These are phyloP conservation scores for Fusarium sp. DNA, from an alignment of 2,329 filamentous ascomycete species.

Conservation along the genomic window DNA sequence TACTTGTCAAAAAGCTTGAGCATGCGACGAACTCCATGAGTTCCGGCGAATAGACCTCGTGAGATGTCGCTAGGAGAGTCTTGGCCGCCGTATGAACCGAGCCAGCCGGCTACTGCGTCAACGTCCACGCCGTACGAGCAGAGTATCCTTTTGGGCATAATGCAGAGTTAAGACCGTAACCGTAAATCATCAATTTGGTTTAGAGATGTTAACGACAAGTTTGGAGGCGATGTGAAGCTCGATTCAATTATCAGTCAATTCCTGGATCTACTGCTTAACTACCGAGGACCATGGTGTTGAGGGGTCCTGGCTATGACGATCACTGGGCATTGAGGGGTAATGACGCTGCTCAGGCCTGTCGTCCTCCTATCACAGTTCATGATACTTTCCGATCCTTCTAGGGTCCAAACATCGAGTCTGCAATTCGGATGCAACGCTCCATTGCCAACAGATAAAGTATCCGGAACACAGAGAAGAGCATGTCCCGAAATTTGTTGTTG, in stretches of 20 bases:
- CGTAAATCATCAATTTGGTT: accelerated
- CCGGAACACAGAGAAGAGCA: not conserved
- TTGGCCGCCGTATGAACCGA: constrained; percentile 79
- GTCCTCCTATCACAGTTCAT: not conserved
- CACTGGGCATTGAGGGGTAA: not conserved
- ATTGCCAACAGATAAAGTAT: not conserved
- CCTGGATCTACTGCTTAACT: not conserved
- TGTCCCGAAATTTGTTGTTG: not conserved
- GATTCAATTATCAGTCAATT: not conserved
- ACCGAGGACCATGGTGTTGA: not conserved
- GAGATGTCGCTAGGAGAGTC: constrained; percentile 67
- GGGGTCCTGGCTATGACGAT: not conserved
- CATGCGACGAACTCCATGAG: constrained; percentile 71
- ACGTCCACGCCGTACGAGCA: constrained; percentile 74
- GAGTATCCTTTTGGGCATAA: constrained; percentile 10
- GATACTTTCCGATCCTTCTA: not conserved
- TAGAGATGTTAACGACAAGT: too few relatives aligned
- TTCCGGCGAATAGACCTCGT: constrained; percentile 71
- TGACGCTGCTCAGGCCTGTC: not conserved
- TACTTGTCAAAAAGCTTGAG: constrained; percentile 79
- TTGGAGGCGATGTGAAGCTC: accelerated
- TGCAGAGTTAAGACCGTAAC: accelerated
- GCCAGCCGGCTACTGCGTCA: constrained; percentile 81
- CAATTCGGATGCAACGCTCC: not conserved
- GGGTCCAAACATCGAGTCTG: not conserved